These are phyloP conservation scores for Rhizopus arrhizus DNA, from an alignment of 371 early-diverging fungal genomes.

Conservation along the genomic window DNA sequence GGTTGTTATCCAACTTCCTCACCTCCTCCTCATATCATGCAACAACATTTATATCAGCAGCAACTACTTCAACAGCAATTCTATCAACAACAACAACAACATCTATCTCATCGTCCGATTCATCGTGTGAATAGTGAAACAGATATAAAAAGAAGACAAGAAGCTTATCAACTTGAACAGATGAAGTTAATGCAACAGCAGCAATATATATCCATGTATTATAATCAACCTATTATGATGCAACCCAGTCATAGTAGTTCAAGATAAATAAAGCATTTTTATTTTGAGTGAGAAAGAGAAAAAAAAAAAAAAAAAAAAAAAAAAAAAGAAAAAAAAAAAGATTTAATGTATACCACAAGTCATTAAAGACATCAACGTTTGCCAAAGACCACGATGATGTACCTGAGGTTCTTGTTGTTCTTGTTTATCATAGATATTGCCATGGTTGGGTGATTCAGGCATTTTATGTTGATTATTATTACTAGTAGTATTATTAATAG, in stretches of 20 bases:
- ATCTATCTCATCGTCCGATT: no score
- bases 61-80: background rate
- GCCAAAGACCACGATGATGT: conserved; percentile 31
- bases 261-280: background rate
- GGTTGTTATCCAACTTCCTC: no score
- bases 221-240: background rate
- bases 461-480: conserved; percentile 21
- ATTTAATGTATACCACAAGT: conserved; percentile 32
- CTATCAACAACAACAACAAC: background rate
- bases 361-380: conserved; percentile 27
- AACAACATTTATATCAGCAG: no score
- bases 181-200: background rate
- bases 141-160: background rate
- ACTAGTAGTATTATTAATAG: conserved; percentile 3
- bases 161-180: background rate
- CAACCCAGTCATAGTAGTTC: background rate
- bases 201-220: background rate
- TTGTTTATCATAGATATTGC: conserved; percentile 12
- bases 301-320: background rate
- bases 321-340: background rate
- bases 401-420: conserved; percentile 13
- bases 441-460: conserved; percentile 24
- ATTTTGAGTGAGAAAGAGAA: background rate
- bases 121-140: no score
- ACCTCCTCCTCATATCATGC: no score